These are phyloP conservation scores for Heterobasidion annosum DNA, from an alignment of 1,284 basidiomycete genomes.

Conservation along the genomic window DNA sequence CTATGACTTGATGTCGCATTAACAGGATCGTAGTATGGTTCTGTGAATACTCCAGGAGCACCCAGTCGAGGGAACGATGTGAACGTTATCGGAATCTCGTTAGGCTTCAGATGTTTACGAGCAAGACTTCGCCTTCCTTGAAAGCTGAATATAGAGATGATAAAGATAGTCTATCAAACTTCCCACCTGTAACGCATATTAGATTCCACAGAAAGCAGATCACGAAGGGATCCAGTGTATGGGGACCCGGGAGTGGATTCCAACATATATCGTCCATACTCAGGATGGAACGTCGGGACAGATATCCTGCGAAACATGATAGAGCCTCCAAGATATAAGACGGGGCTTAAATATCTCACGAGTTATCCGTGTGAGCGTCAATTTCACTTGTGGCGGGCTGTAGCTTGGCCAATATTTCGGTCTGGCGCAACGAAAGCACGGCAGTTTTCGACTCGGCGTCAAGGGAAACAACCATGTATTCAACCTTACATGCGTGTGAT, in stretches of 20 bases:
- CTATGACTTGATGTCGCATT: slow-evolving; percentile 80
- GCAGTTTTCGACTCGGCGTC: slow-evolving; percentile 78
- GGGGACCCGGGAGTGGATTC: slow-evolving; percentile 96
- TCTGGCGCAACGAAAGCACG: slow-evolving; percentile 84
- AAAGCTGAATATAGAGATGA: background rate
- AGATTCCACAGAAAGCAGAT: slow-evolving; percentile 83
- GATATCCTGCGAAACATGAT: slow-evolving; percentile 39
- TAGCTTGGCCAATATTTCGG: slow-evolving; percentile 87
- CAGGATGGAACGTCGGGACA: slow-evolving; percentile 94
- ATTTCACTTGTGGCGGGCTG: slow-evolving; percentile 62
- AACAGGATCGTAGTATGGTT: slow-evolving; percentile 74
- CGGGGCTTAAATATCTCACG: slow-evolving; percentile 36
- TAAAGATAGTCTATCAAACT: background rate
- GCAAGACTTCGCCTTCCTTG: slow-evolving; percentile 65
- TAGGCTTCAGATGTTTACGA: slow-evolving; percentile 71
- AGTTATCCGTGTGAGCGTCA: slow-evolving; percentile 46
- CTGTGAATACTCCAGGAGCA: slow-evolving; percentile 83
- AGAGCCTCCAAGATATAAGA: background rate
- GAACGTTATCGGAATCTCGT: slow-evolving; percentile 89
- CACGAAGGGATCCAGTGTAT: slow-evolving; percentile 80
- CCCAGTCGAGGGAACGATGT: slow-evolving; percentile 96
- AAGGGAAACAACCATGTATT: slow-evolving; percentile 93
- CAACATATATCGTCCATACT: slow-evolving; percentile 98
- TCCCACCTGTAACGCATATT: slow-evolving; percentile 87
- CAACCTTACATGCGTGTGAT: slow-evolving; percentile 51